phyloP scores from a whole-genome alignment of 306 rosid genomes.

The Delonix regia region DNA sequence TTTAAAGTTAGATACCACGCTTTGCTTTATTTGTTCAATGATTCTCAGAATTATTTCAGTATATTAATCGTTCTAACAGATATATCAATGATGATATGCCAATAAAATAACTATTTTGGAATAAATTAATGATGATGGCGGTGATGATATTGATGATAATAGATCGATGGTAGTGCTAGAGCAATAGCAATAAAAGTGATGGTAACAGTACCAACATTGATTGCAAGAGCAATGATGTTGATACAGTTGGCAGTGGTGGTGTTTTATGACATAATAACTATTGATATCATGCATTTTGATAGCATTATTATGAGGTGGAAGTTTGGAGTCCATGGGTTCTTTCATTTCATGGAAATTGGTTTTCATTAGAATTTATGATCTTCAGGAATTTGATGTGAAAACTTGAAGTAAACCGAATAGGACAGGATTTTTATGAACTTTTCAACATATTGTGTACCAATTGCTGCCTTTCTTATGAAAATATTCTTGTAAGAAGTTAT shows the following conservation, averaged over 20 bases:
- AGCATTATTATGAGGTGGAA: neutral
- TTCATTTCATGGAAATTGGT: slow-evolving; percentile 5
- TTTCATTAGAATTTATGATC: neutral
- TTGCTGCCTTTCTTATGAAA: slow-evolving; percentile 20
- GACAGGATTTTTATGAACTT: neutral
- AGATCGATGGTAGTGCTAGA: neutral
- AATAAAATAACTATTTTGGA: neutral
- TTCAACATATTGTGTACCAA: slow-evolving; percentile 29
- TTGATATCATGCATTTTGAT: neutral
- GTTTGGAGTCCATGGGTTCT: slow-evolving; percentile 5
- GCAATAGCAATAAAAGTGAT: neutral
- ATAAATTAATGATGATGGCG: slow-evolving; percentile 11
- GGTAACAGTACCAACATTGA: neutral
- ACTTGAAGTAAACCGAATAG: neutral
- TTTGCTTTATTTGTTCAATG: slow-evolving; percentile 14
- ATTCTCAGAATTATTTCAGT: neutral
- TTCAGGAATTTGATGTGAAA: neutral
- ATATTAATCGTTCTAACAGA: slow-evolving; percentile 1
- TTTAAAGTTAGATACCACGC: slow-evolving; percentile 1
- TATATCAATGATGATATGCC: slow-evolving; percentile 2
- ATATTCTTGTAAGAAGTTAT: slow-evolving; percentile 11
- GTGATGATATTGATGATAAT: neutral
- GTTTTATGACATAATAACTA: neutral
- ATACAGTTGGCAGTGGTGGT: neutral
- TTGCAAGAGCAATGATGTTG: neutral